Evolutionary conservation across 1,284 basidiomycete genomes (phyloP), one percentile per base, ranked within the genome.

Genomic region (Trametes hirsuta): DNA sequence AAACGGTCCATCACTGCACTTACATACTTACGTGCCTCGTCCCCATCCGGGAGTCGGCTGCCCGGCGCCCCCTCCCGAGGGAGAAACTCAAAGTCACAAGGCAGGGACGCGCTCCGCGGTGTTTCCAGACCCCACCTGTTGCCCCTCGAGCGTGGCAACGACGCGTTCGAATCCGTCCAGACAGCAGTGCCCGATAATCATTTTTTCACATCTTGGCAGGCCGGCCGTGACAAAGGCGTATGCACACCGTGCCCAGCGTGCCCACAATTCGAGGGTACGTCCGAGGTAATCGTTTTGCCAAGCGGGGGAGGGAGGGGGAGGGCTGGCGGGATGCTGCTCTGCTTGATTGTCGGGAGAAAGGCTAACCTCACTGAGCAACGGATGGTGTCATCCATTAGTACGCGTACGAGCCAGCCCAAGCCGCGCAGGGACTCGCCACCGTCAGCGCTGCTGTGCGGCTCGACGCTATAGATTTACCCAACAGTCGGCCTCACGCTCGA

Each of bases 71-170:
- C 37, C 49, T 58, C 49, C 56, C 56, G 56, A 58, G 49, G 50
- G 56, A 58, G 56, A 58, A 58, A 58, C 56, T 44, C 46, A 52
- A 58, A 58, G 56, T 58, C 56, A 58, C 56, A 58, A 52, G 56
- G 49, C 22, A 58, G 36, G 49, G 49, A 58, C 44, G 44, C 48
- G 56, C 49, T 52, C 56, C 49, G 56, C 56, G 56, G 56, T 51
- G 44, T 52, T 57, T 57, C 55, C 48, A 57, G 49, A 39, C 55
- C 37, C 41, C 36, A 8, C 30, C 50, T 47, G 36, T 52, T 41
- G 18, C 44, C 48, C 49, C 44, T 52, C 48, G 45, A 51, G 44
- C 49, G 49, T 58, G 56, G 56, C 56, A 58, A 45, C 49, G 37
- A 35, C 45, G 36, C 37, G 15, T 4, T 37, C 35, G 34, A 58